phyloP scores from a whole-genome alignment of 495 filamentous ascomycete species.

The Lepraria neglecta region DNA sequence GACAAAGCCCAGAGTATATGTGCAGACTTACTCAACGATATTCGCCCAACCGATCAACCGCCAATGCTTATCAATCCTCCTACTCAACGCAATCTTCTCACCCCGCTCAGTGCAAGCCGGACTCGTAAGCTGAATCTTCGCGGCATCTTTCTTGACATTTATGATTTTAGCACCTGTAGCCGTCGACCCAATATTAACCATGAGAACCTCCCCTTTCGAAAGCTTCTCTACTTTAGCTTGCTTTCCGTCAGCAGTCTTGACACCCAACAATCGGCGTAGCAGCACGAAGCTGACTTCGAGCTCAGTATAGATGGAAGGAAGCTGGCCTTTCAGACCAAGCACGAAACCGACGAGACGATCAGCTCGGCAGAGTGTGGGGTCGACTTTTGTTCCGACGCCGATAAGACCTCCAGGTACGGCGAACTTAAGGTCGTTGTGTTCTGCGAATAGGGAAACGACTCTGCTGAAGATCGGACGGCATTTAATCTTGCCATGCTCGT shows the following conservation, averaged over 20 bases:
- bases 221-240: slow-evolving; percentile 98
- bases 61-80: slow-evolving; percentile 99
- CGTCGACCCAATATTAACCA: slow-evolving; percentile 98
- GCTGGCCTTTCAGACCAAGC: slow-evolving; percentile 80
- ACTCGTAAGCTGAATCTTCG: slow-evolving; percentile 79
- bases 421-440: slow-evolving; percentile 96
- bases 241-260: slow-evolving; percentile 96
- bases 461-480: slow-evolving; percentile 95
- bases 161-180: slow-evolving; percentile 89
- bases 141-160: slow-evolving; percentile 93
- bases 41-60: slow-evolving; percentile 96
- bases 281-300: slow-evolving; percentile 99
- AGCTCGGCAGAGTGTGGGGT: slow-evolving; percentile 94
- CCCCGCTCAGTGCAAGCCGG: slow-evolving; percentile 89
- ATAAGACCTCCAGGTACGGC: slow-evolving; percentile 96
- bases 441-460: slow-evolving; percentile 90
- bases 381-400: slow-evolving; percentile 92
- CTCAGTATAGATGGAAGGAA: slow-evolving; percentile 94
- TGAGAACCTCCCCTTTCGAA: slow-evolving; percentile 93
- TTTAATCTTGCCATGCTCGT: slow-evolving; percentile 87
- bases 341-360: slow-evolving; percentile 99
- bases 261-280: slow-evolving; percentile 85
- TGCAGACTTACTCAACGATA: slow-evolving; percentile 61
- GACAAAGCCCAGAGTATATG: too few species aligned
- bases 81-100: slow-evolving; percentile 93